Evolutionary conservation across 257 asterid species (phyloP).

Genomic region (Plantago major): DNA sequence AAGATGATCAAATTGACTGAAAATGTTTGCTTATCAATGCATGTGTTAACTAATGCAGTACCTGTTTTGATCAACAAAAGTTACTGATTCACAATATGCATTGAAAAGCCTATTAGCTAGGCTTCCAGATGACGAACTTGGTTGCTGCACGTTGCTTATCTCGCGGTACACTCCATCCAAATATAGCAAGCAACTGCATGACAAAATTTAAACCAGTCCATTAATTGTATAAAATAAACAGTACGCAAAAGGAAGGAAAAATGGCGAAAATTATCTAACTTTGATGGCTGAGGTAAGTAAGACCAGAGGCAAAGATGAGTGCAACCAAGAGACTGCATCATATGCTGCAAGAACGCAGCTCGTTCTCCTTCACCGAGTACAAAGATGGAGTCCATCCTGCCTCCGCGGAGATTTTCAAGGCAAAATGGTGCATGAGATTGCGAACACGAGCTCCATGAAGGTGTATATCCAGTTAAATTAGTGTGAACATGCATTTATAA

Average conservation of each 20-base stretch:
- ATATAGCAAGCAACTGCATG: slow-evolving; percentile 40
- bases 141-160: slow-evolving; percentile 15
- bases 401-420: no score
- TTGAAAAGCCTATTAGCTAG: slow-evolving; percentile 39
- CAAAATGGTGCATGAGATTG: background rate
- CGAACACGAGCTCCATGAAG: background rate
- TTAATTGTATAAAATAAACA: background rate
- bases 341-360: slow-evolving; percentile 37
- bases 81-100: slow-evolving; percentile 37
- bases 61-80: slow-evolving; percentile 30
- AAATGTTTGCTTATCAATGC: background rate
- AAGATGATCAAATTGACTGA: no score
- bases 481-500: background rate
- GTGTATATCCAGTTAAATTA: background rate
- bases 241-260: background rate
- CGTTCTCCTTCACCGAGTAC: slow-evolving; percentile 50
- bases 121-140: slow-evolving; percentile 45
- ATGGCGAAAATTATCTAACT: slow-evolving; percentile 30
- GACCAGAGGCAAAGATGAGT: slow-evolving; percentile 73
- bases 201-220: background rate
- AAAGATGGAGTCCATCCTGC: slow-evolving; percentile 53
- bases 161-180: slow-evolving; percentile 46
- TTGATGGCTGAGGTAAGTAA: slow-evolving; percentile 41
- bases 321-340: slow-evolving; percentile 46
- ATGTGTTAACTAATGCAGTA: slow-evolving; percentile 10